These are phyloP conservation scores for Conringia planisiliqua DNA, from an alignment of 345 rosid genomes.

Conservation along the genomic window DNA sequence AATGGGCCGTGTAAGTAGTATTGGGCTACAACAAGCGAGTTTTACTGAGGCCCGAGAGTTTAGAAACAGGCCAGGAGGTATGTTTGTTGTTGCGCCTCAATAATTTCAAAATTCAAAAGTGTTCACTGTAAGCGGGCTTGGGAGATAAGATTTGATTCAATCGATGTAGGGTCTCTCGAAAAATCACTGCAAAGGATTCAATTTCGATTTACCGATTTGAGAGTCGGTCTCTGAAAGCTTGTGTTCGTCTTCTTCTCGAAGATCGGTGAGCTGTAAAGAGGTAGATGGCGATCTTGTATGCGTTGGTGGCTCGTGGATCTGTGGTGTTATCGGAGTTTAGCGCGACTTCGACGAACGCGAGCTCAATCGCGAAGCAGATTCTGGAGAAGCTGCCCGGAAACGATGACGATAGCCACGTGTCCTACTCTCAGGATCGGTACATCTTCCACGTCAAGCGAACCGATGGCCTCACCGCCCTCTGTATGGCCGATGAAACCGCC, in stretches of 20 bases:
- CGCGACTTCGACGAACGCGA: slow-evolving; percentile 81
- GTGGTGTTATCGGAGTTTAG: slow-evolving; percentile 85
- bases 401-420: slow-evolving; percentile 60
- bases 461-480: slow-evolving; percentile 92
- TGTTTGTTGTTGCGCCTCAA: slow-evolving; percentile 1
- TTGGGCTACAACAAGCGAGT: neutral
- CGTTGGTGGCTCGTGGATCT: slow-evolving; percentile 83
- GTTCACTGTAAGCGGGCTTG: slow-evolving; percentile 19
- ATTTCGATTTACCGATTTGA: neutral
- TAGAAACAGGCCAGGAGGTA: neutral
- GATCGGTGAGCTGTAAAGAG: too few species aligned
- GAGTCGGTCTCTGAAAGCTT: too few species aligned
- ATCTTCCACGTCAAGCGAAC: slow-evolving; percentile 93
- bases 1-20: neutral
- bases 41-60: neutral
- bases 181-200: too few species aligned
- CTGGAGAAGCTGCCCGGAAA: slow-evolving; percentile 73
- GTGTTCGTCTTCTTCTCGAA: too few species aligned
- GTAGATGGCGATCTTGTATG: slow-evolving; percentile 87
- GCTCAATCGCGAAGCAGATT: slow-evolving; percentile 75
- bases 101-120: slow-evolving; percentile 6
- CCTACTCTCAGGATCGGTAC: slow-evolving; percentile 88
- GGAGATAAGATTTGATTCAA: neutral
- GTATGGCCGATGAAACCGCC: slow-evolving; percentile 92
- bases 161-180: neutral